phyloP scores from a whole-genome alignment of 108 stramenopile genomes.

The Skeletonema costatum region DNA sequence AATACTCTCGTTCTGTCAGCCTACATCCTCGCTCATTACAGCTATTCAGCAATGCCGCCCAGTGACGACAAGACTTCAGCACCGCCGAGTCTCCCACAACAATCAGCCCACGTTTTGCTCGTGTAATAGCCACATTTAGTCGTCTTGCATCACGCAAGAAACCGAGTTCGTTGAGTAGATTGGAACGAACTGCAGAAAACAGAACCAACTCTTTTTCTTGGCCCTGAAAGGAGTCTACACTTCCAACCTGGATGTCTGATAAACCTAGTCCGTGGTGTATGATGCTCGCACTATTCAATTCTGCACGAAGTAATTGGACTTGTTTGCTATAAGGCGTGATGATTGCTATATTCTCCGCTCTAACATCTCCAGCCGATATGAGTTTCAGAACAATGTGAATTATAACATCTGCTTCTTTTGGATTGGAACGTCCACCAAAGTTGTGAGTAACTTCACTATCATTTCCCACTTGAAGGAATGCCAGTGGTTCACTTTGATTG shows the following conservation, averaged over 20 bases:
- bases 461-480: conserved; percentile 60
- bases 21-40: conserved; percentile 43
- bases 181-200: conserved; percentile 66
- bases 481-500: conserved; percentile 46
- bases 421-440: conserved; percentile 62
- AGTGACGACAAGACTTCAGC: conserved; percentile 59
- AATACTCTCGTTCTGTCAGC: conserved; percentile 29
- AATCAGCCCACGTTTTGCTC: conserved; percentile 76
- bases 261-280: conserved; percentile 2
- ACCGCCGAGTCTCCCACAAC: conserved; percentile 57
- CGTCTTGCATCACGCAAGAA: conserved; percentile 81
- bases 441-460: conserved; percentile 53
- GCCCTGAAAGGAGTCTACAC: conserved; percentile 76
- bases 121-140: conserved; percentile 86
- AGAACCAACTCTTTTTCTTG: conserved; percentile 78
- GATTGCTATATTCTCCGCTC: conserved; percentile 50
- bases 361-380: conserved; percentile 40
- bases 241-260: conserved; percentile 18
- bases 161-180: conserved; percentile 63
- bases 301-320: conserved; percentile 53
- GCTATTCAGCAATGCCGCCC: conserved; percentile 57
- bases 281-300: conserved; percentile 29
- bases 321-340: conserved; percentile 70
- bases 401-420: conserved; percentile 56
- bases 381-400: conserved; percentile 46